Conservation (phyloP, 768 basidiomycete species). For the Megacollybia marginata region DNA sequence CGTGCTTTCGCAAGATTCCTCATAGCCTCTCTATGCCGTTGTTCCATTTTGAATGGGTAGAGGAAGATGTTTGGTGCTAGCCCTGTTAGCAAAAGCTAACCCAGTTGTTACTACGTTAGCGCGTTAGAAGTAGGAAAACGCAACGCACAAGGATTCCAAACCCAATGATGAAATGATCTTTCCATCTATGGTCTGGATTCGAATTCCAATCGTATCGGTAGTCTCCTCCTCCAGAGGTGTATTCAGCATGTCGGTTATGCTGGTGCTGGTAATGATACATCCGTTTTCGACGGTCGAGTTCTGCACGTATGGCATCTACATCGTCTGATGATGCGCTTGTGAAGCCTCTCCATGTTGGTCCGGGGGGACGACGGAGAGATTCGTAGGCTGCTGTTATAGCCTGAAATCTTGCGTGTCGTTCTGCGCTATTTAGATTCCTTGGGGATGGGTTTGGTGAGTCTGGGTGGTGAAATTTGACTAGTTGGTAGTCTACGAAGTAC, state of each 20-base stretch:
- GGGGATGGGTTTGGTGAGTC: constrained; percentile 47
- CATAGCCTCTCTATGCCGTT: constrained; percentile 43
- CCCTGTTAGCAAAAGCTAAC: constrained; percentile 36
- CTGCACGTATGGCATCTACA: constrained; percentile 40
- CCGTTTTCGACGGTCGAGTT: constrained; percentile 43
- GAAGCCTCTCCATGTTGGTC: too few species aligned
- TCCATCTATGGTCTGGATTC: constrained; percentile 38
- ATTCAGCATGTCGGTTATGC: constrained; percentile 8
- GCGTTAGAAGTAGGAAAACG: background rate
- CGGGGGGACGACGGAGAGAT: constrained; percentile 19
- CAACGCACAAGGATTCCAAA: constrained; percentile 42
- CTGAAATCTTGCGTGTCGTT: constrained; percentile 57
- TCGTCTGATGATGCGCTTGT: constrained; percentile 24
- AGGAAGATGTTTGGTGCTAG: constrained; percentile 35
- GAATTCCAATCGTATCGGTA: constrained; percentile 14
- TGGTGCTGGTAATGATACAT: constrained; percentile 26
- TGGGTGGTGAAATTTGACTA: constrained; percentile 67
- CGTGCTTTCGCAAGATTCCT: constrained; percentile 54
- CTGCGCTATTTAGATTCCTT: constrained; percentile 29
- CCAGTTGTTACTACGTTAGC: background rate
- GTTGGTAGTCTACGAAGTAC: constrained; percentile 52
- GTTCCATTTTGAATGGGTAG: constrained; percentile 27
- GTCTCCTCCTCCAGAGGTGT: background rate
- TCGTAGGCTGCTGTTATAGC: constrained; percentile 62
- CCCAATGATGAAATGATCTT: constrained; percentile 40